Percentiles rank a stretch among this genome's conserved stretches.
Evolutionary conservation across 2,329 filamentous ascomycete species (phyloP).

Genomic region (Zasmidium citrigriseum): DNA sequence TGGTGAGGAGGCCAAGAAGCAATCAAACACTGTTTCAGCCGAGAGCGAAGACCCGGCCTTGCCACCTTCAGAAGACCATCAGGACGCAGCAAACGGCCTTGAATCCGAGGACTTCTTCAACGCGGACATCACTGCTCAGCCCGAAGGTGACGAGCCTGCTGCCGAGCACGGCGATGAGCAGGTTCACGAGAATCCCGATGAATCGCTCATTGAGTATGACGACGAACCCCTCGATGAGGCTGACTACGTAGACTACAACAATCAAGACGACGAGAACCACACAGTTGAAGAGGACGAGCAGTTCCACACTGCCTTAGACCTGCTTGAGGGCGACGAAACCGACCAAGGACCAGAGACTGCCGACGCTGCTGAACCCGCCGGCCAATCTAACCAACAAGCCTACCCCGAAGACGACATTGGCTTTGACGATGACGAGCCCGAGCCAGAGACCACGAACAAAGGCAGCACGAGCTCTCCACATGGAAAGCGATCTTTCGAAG

Average conservation of each 20-base stretch:
- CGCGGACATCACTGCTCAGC: conserved; percentile 13
- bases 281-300: conserved; percentile 22
- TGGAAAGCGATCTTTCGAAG: conserved; percentile 35
- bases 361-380: conserved; percentile 4
- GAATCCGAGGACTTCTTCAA: conserved; percentile 17
- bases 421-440: conserved; percentile 29
- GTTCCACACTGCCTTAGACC: conserved; percentile 20
- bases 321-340: conserved; percentile 21
- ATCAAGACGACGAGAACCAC: conserved; percentile 8
- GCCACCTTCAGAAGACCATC: neutral
- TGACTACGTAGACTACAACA: conserved; percentile 13
- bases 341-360: conserved; percentile 19
- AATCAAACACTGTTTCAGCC: conserved; percentile 1
- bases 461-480: conserved; percentile 25
- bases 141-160: conserved; percentile 8
- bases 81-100: neutral
- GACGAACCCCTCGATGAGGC: conserved; percentile 10
- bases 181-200: conserved; percentile 5
- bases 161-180: conserved; percentile 3
- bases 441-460: neutral
- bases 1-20: neutral
- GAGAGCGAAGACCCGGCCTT: conserved; percentile 7
- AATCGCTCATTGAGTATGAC: conserved; percentile 5
- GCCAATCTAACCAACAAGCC: conserved; percentile 5
- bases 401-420: conserved; percentile 27